Evolutionary conservation across 1,139 yeast genomes (phyloP), one percentile per base, ranked within the genome.

Genomic region (Taphrina flavorubra): DNA sequence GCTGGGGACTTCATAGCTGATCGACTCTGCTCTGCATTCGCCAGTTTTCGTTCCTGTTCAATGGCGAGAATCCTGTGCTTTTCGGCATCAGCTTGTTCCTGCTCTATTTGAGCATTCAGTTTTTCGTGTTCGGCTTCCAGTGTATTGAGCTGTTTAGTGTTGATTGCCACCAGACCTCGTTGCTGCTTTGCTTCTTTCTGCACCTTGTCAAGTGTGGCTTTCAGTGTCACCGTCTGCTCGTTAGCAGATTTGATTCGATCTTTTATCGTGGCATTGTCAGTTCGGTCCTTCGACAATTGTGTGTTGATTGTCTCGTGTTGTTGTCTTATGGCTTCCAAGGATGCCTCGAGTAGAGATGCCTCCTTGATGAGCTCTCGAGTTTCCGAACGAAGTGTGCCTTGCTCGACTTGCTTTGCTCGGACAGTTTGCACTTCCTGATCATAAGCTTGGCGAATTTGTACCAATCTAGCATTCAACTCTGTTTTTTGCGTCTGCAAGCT

Each of bases 341-440:
- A 89, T 8, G 97, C 96, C 77, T 92, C 97, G 1, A 92, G 84
- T 62, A 90, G 83, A 0, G 92, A 86, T 1, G 90, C 82, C 74
- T 92, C 96, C 65, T 90, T 86, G 74, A 89, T 83, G 73, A 92
- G 82, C 66, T 87, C 84, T 71, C 87, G 90, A 13, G 89, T 84
- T 75, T 92, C 97, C 71, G 83, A 84, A 68, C 84, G 86, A 1
- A 92, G 86, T 25, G 83, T 78, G 11, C 80, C 79, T 73, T 91
- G 81, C 61, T 84, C 82, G 6, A 82, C 78, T 76, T 90, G 92
- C 58, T 90, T 89, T 68, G 84, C 84, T 57, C 88, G 89, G 74
- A 90, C 95, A 71, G 85, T 83, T 64, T 76, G 72, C 5, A 88
- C 89, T 77, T 92, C 97, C 71, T 85, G 84, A 57, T 91, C 95